Percentiles rank a stretch among this genome's conserved stretches.
These are phyloP conservation scores for Eucalyptus polybractea DNA, from an alignment of 345 rosid genomes.

Conservation along the genomic window DNA sequence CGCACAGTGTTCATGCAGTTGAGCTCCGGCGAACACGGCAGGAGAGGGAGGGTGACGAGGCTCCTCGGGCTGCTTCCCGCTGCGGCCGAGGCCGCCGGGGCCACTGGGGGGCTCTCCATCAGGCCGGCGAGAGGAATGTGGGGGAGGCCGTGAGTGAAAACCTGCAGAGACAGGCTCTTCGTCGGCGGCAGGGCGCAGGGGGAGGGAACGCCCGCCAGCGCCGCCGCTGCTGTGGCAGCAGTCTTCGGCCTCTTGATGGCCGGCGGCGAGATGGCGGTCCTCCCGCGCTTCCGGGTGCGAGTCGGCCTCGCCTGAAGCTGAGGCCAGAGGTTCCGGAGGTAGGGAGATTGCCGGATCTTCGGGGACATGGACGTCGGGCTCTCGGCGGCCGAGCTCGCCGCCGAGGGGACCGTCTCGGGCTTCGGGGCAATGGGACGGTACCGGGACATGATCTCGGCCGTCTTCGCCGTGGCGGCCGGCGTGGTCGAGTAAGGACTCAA, in stretches of 20 bases:
- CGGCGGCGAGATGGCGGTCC: conserved; percentile 35
- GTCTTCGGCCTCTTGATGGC: conserved; percentile 39
- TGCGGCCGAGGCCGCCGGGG: neutral
- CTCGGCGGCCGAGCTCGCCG: neutral
- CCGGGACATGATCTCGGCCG: conserved; percentile 90
- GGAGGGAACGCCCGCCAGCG: neutral
- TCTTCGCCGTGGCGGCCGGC: neutral
- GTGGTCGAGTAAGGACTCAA: conserved; percentile 19
- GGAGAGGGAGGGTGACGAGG: conserved; percentile 71
- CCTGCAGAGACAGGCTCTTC: conserved; percentile 11
- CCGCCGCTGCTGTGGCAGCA: neutral
- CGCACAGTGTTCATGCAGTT: conserved; percentile 21
- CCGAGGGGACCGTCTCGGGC: conserved; percentile 21
- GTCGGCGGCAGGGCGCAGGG: neutral
- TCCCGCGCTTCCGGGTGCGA: conserved; percentile 79
- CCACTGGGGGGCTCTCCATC: neutral
- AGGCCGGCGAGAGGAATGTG: conserved; percentile 7
- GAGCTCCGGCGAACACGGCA: conserved; percentile 29
- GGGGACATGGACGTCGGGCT: conserved; percentile 35
- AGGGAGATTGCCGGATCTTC: conserved; percentile 67
- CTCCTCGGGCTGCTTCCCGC: conserved; percentile 6
- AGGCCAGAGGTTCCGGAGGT: conserved; percentile 72
- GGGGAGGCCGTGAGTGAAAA: conserved; percentile 23
- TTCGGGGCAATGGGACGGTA: conserved; percentile 93
- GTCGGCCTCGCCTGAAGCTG: conserved; percentile 83